Conservation (phyloP, 2,329 filamentous ascomycete species). For the Botrytis deweyae region DNA sequence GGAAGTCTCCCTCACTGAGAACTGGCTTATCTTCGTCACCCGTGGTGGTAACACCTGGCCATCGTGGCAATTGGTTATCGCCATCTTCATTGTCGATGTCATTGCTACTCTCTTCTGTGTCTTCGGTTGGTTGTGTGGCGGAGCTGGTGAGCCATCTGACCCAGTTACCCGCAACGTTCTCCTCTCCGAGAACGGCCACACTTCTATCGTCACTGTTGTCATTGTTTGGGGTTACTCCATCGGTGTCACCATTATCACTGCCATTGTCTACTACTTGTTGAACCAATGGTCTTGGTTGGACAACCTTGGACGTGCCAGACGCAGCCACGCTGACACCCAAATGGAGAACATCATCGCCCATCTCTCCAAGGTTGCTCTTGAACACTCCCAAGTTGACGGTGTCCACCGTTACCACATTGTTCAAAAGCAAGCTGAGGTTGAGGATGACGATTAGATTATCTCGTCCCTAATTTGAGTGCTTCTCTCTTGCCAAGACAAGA, state of each 20-base stretch:
- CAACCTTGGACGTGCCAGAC: constrained; percentile 62
- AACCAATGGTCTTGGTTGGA: constrained; percentile 59
- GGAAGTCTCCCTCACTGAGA: constrained; percentile 70
- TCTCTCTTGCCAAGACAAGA: constrained; percentile 13
- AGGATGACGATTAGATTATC: constrained; percentile 23
- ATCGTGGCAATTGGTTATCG: constrained; percentile 70
- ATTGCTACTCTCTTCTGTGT: constrained; percentile 71
- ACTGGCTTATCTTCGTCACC: constrained; percentile 78
- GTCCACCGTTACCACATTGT: constrained; percentile 22
- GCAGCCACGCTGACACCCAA: constrained; percentile 59
- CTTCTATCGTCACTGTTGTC: constrained; percentile 59
- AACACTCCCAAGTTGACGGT: constrained; percentile 48
- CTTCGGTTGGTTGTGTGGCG: constrained; percentile 70
- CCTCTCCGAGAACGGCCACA: constrained; percentile 44
- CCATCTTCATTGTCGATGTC: constrained; percentile 70
- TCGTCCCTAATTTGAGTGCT: not conserved
- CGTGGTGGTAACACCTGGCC: constrained; percentile 71
- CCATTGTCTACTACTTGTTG: constrained; percentile 63
- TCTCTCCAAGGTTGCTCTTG: constrained; percentile 62
- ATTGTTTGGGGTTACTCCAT: constrained; percentile 66
- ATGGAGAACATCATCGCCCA: constrained; percentile 67
- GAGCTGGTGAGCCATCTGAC: constrained; percentile 41
- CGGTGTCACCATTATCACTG: constrained; percentile 63
- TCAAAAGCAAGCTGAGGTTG: constrained; percentile 21
- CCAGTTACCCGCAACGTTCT: constrained; percentile 41